Conservation (phyloP, 2,329 filamentous ascomycete genomes). For the Exophiala viscosa region DNA sequence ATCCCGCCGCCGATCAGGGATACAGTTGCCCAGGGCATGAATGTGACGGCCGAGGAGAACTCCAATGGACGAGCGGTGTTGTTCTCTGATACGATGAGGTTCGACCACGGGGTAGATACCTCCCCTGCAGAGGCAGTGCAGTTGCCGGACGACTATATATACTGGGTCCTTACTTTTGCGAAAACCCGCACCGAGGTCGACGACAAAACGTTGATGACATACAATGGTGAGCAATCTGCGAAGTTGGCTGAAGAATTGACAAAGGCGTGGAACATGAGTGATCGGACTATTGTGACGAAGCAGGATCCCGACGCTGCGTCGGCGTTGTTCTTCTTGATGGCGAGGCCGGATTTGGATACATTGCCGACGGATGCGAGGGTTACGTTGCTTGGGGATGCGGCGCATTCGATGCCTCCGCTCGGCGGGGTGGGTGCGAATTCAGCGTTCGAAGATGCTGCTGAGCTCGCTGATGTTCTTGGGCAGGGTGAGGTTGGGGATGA, state of each 20-base stretch:
- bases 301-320: constrained; percentile 15
- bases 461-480: constrained; percentile 30
- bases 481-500: not conserved
- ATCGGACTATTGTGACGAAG: constrained; percentile 13
- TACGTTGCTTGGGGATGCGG: constrained; percentile 43
- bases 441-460: constrained; percentile 39
- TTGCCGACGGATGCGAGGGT: constrained; percentile 29
- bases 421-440: constrained; percentile 46
- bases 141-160: constrained; percentile 29
- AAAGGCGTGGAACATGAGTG: constrained; percentile 20
- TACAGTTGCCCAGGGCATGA: constrained; percentile 6
- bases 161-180: constrained; percentile 27
- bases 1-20: constrained; percentile 14
- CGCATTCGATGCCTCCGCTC: constrained; percentile 45
- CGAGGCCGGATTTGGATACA: constrained; percentile 28
- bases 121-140: constrained; percentile 12
- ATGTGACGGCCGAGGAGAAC: not conserved
- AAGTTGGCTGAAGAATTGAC: constrained; percentile 23
- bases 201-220: constrained; percentile 6
- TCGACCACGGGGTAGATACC: not conserved
- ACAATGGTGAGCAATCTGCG: constrained; percentile 3
- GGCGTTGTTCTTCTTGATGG: constrained; percentile 1
- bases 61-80: not conserved
- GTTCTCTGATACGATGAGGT: constrained; percentile 10
- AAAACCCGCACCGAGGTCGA: constrained; percentile 4